These are phyloP conservation scores for Apiospora saccharicola DNA, from an alignment of 2,329 filamentous ascomycete genomes.

Conservation along the genomic window DNA sequence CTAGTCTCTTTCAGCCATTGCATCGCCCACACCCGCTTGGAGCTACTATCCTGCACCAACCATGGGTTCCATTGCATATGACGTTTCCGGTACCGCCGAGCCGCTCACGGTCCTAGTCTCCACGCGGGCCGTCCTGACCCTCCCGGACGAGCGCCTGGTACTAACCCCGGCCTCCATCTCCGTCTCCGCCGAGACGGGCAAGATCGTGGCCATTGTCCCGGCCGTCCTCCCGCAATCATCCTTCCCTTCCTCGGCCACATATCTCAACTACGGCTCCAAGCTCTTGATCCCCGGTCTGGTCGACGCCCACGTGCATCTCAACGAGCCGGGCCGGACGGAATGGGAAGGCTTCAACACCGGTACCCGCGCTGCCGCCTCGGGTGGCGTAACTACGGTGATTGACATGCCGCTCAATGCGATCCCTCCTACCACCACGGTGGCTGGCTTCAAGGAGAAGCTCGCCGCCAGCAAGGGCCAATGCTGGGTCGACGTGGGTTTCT, in stretches of 20 bases:
- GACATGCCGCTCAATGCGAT: conserved; percentile 99
- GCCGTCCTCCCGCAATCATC: conserved; percentile 75
- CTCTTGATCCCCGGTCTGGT: conserved; percentile 90
- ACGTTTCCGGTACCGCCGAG: conserved; percentile 31
- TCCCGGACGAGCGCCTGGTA: conserved; percentile 65
- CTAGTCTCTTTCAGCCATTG: neutral
- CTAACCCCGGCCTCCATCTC: conserved; percentile 85
- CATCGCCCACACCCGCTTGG: neutral
- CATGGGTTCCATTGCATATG: conserved; percentile 5
- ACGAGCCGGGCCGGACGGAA: conserved; percentile 95
- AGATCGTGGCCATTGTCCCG: conserved; percentile 79
- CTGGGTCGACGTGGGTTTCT: conserved; percentile 99
- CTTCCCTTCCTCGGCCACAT: conserved; percentile 76
- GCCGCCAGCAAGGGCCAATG: conserved; percentile 85
- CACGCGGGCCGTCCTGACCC: conserved; percentile 80
- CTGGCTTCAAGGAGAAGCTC: conserved; percentile 84
- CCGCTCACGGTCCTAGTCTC: conserved; percentile 80
- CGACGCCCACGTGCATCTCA: conserved; percentile 96
- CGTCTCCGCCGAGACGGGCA: conserved; percentile 80
- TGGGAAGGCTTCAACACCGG: conserved; percentile 99
- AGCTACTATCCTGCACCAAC: neutral
- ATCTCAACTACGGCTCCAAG: conserved; percentile 84
- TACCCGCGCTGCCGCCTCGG: conserved; percentile 90
- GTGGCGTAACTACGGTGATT: conserved; percentile 94
- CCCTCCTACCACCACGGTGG: conserved; percentile 90